Conservation (phyloP, 306 rosid genomes). For the Erythrophleum fordii region DNA sequence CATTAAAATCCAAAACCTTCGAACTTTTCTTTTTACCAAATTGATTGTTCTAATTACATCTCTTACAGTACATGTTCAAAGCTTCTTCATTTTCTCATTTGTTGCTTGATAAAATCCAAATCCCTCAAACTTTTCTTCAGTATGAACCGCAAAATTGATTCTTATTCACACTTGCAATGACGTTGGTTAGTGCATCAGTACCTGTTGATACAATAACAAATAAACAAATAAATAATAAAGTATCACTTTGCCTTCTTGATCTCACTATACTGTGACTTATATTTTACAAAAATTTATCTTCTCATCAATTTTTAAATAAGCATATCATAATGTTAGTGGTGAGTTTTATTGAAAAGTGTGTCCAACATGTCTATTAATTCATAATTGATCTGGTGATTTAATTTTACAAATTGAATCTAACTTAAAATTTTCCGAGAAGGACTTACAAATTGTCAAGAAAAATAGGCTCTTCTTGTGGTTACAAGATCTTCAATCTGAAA, state of each 20-base stretch:
- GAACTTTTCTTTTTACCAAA: neutral
- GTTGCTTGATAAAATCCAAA: constrained; percentile 27
- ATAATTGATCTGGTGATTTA: neutral
- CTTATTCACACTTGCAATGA: constrained; percentile 39
- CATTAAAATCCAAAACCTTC: too few relatives aligned
- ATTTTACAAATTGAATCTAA: neutral
- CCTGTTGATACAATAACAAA: constrained; percentile 47
- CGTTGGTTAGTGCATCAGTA: constrained; percentile 46
- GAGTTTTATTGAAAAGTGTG: neutral
- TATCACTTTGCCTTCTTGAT: neutral
- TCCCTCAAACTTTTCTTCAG: constrained; percentile 34
- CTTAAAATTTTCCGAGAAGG: neutral
- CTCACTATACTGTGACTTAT: neutral
- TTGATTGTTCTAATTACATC: constrained; percentile 30
- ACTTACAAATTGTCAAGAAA: constrained; percentile 41
- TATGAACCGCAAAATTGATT: constrained; percentile 32
- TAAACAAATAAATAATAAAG: constrained; percentile 1
- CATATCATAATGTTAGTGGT: neutral
- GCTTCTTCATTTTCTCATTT: constrained; percentile 25
- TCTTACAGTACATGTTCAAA: constrained; percentile 6
- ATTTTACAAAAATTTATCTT: neutral
- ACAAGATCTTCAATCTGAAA: constrained; percentile 62
- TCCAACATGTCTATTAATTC: neutral
- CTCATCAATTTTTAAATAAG: too few relatives aligned
- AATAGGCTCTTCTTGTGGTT: constrained; percentile 48